These are phyloP conservation scores for Gymnopus androsaceus DNA, from an alignment of 1,284 basidiomycete genomes.

Conservation along the genomic window DNA sequence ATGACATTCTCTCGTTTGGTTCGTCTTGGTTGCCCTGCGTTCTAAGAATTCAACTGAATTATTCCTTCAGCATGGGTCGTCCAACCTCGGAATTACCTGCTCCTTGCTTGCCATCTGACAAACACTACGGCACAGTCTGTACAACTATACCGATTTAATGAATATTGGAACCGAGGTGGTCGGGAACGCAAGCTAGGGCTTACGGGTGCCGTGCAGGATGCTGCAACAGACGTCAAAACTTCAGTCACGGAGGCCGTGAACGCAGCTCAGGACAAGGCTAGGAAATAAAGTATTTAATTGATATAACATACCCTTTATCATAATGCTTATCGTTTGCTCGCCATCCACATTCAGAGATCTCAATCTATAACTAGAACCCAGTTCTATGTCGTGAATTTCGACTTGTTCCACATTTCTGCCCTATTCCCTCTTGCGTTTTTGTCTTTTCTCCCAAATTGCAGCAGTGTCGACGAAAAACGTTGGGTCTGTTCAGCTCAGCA, in stretches of 20 bases:
- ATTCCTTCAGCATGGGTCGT: conserved; percentile 81
- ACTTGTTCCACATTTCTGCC: too few species aligned
- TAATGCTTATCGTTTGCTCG: background rate
- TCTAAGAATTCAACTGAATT: background rate
- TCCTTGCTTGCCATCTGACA: conserved; percentile 91
- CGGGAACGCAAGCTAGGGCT: conserved; percentile 63
- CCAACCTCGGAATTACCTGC: conserved; percentile 90
- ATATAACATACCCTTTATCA: background rate
- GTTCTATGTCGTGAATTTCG: too few species aligned
- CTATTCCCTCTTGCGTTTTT: too few species aligned
- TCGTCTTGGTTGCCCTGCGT: conserved; percentile 24
- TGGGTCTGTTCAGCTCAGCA: too few species aligned
- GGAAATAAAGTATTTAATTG: conserved; percentile 28
- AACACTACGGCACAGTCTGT: conserved; percentile 85
- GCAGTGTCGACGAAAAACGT: too few species aligned
- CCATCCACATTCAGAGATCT: background rate
- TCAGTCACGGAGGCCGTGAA: conserved; percentile 55
- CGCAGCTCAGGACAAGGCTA: conserved; percentile 39
- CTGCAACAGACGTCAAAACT: conserved; percentile 34
- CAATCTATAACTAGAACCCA: too few species aligned
- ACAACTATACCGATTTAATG: conserved; percentile 83
- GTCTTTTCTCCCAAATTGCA: too few species aligned
- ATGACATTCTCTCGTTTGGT: conserved; percentile 97
- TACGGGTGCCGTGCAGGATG: conserved; percentile 27
- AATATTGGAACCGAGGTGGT: conserved; percentile 87